phyloP scores from a whole-genome alignment of 2,329 filamentous ascomycete genomes.

The Cladobotryum mycophilum region DNA sequence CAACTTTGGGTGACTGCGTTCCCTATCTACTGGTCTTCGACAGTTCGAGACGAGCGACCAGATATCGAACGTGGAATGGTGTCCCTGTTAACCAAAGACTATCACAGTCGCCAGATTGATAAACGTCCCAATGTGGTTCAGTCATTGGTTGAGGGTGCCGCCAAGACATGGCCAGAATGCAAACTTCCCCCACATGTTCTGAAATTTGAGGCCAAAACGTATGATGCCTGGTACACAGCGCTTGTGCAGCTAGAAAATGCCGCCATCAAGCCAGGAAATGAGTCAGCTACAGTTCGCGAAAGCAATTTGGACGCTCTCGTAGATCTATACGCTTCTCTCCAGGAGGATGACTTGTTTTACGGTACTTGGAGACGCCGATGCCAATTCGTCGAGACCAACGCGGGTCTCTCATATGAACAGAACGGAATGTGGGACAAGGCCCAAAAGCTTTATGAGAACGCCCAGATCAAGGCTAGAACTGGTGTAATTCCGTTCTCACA shows the following conservation, averaged over 20 bases:
- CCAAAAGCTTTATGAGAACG: conserved; percentile 91
- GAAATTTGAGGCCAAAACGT: conserved; percentile 90
- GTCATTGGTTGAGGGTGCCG: conserved; percentile 80
- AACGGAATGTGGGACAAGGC: conserved; percentile 99
- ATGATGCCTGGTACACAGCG: conserved; percentile 96
- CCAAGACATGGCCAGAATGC: conserved; percentile 77
- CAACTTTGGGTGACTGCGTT: conserved; percentile 89
- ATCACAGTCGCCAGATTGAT: conserved; percentile 89
- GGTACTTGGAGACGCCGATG: conserved; percentile 93
- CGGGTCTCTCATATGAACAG: conserved; percentile 94
- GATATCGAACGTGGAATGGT: conserved; percentile 91
- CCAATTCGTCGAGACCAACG: conserved; percentile 96
- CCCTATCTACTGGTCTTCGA: conserved; percentile 87
- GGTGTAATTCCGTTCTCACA: conserved; percentile 95
- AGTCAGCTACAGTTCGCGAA: conserved; percentile 78
- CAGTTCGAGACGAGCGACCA: conserved; percentile 77
- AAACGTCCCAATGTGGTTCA: conserved; percentile 94
- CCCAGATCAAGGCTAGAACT: conserved; percentile 93
- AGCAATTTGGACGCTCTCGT: conserved; percentile 95
- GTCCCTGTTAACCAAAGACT: conserved; percentile 87
- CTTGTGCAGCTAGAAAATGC: conserved; percentile 84
- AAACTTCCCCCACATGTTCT: conserved; percentile 93
- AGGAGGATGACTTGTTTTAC: conserved; percentile 96
- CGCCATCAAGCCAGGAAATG: conserved; percentile 75
- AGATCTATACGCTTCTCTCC: conserved; percentile 81